Base-by-base conservation (phyloP, 768 basidiomycete species). In the Astraeus odoratus region DNA sequence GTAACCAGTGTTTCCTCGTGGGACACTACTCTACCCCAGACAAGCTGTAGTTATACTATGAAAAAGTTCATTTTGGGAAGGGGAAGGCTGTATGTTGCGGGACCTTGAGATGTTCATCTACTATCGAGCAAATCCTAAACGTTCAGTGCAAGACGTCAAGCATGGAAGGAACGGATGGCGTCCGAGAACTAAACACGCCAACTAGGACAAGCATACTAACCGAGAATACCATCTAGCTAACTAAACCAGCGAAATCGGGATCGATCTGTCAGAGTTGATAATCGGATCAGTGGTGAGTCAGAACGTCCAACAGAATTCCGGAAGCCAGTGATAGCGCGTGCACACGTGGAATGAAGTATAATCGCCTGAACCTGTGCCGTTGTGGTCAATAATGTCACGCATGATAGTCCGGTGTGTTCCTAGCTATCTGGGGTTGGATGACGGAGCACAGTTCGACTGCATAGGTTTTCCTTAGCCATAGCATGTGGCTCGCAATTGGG, bases 1-100 rank as follows among this genome's bases (percentile, higher is more conserved):
- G 95, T 99, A 12, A 92, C 72, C 42, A 98, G 75, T 2, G 95
- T 98, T 67, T 98, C 93, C 0, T 94, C 95, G 2, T 95, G 96
- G 60, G 85, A 94, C 19, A 98, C 91, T 2, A 90, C 81, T 3
- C 91, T 92, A 0, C 86, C 80, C 64, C 98, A 95, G 26, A 86
- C 86, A 50, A 12, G 30, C 15, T 27, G 19, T 13, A 5, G 38
- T n/a, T 39, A 33, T n/a, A 38, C 12, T 30, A 16, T 8, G 13
- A 7, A 24, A 46, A 36, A 39, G 26, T 31, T n/a, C n/a, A n/a
- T n/a, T 31, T n/a, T 25, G 10, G 19, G 26, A 19, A 33, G 12
- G 44, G 27, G 37, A 42, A 33, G 19, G 36, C 10, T 8, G 19
- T 19, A 25, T 40, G 49, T n/a, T n/a, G n/a, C n/a, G n/a, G n/a